phyloP scores from a whole-genome alignment of 805 yeast species.

The Starmerella vaccinii region DNA sequence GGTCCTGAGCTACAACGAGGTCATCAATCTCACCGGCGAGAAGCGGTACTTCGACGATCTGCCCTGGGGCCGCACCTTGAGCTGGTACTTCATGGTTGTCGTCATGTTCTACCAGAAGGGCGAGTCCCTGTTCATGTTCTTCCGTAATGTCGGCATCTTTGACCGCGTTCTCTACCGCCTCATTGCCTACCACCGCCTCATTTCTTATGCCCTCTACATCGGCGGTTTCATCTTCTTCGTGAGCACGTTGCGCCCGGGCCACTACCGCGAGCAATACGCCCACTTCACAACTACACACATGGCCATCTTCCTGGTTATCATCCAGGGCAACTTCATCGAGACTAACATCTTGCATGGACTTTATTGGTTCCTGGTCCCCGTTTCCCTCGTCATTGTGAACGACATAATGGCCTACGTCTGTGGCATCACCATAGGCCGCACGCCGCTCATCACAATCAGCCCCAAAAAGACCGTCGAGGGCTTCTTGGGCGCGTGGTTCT shows the following conservation, averaged over 20 bases:
- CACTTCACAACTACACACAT: conserved; percentile 90
- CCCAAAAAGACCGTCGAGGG: conserved; percentile 98
- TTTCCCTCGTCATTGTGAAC: conserved; percentile 81
- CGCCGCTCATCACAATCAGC: conserved; percentile 83
- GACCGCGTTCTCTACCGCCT: conserved; percentile 47
- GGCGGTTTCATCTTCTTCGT: conserved; percentile 86
- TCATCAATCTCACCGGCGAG: conserved; percentile 72
- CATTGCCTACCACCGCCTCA: conserved; percentile 69
- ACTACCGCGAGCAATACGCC: conserved; percentile 82
- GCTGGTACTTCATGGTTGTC: conserved; percentile 87
- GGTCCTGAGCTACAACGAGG: conserved; percentile 78
- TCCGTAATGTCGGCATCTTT: conserved; percentile 43
- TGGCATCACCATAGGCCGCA: conserved; percentile 91
- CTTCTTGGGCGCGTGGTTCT: conserved; percentile 93
- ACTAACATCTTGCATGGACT: conserved; percentile 81
- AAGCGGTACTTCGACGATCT: conserved; percentile 75
- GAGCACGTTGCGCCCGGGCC: conserved; percentile 77
- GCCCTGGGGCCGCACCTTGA: conserved; percentile 71
- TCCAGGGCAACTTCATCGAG: conserved; percentile 88
- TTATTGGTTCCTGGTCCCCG: conserved; percentile 91
- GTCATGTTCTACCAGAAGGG: conserved; percentile 86
- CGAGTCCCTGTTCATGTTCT: conserved; percentile 61
- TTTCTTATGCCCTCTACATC: conserved; percentile 74
- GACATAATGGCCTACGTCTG: conserved; percentile 95
- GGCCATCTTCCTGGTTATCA: conserved; percentile 79